A percentile compares a stretch with the other conserved stretches of the same genome.
These are phyloP conservation scores for Globisporangium rhizosaccharum DNA, from an alignment of 352 stramenopile species.

Conservation along the genomic window DNA sequence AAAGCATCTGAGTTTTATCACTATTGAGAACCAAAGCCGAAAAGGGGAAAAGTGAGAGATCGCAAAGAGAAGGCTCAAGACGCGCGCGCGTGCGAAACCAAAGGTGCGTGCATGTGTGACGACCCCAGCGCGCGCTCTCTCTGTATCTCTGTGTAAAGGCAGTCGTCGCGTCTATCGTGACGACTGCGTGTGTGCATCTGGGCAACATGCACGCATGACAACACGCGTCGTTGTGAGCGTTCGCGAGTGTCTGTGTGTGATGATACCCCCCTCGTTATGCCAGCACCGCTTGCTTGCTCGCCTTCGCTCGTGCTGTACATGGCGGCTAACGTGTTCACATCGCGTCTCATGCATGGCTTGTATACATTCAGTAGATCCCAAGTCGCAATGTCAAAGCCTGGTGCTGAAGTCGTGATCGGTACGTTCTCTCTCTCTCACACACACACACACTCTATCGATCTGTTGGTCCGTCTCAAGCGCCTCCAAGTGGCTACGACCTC, in stretches of 20 bases:
- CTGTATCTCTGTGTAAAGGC: not conserved
- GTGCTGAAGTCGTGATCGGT: conserved; percentile 79
- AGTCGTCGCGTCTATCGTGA: too few species aligned
- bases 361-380: too few species aligned
- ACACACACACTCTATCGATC: not conserved
- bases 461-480: not conserved
- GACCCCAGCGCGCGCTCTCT: not conserved
- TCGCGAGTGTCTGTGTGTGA: too few species aligned
- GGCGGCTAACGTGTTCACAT: too few species aligned
- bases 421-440: conserved; percentile 1
- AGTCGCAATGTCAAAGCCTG: conserved; percentile 59
- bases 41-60: not conserved
- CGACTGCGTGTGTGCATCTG: too few species aligned
- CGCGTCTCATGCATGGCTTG: too few species aligned
- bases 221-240: too few species aligned
- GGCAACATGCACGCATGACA: not conserved
- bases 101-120: not conserved
- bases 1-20: too few species aligned
- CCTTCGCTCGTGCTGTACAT: not conserved
- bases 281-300: not conserved
- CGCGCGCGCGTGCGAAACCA: not conserved
- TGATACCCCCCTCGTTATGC: too few species aligned
- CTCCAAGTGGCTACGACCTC: not conserved
- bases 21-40: not conserved
- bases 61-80: not conserved